A percentile compares a stretch with the other conserved stretches of the same genome.
phyloP scores from a whole-genome alignment of 345 rosid species.

The Eucalyptus tenuipes region DNA sequence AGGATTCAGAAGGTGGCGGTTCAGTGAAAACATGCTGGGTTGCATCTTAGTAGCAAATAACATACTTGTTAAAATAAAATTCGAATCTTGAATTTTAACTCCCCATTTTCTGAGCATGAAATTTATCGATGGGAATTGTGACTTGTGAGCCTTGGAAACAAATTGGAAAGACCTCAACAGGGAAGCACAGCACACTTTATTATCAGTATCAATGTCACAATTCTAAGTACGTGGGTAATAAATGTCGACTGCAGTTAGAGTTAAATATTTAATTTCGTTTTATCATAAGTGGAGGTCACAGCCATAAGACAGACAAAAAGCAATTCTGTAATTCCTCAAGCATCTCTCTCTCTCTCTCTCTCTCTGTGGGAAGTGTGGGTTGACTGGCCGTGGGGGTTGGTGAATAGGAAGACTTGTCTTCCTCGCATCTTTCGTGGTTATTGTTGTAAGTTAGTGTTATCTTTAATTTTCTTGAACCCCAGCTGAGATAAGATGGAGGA shows the following conservation, averaged over 20 bases:
- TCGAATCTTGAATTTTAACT: not conserved
- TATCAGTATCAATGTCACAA: not conserved
- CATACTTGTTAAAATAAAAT: not conserved
- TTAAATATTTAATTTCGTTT: not conserved
- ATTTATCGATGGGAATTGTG: not conserved
- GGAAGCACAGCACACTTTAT: not conserved
- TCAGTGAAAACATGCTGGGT: not conserved
- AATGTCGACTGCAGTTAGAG: not conserved
- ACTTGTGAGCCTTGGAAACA: not conserved
- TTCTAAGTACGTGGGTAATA: not conserved
- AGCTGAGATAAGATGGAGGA: not conserved
- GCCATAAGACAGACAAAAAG: not conserved
- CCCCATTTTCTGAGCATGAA: not conserved
- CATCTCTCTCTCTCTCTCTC: not conserved
- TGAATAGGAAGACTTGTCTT: not conserved
- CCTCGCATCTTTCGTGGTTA: not conserved
- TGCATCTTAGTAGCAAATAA: not conserved
- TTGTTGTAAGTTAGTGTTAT: not conserved
- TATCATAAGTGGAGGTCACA: not conserved
- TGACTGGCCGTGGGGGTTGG: not conserved
- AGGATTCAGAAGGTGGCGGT: not conserved
- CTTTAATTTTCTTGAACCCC: not conserved
- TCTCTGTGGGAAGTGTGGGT: not conserved
- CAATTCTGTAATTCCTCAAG: not conserved
- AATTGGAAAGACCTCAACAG: not conserved